These are phyloP conservation scores for Lichtheimia corymbifera DNA, from an alignment of 371 early-diverging fungal species.

Conservation along the genomic window DNA sequence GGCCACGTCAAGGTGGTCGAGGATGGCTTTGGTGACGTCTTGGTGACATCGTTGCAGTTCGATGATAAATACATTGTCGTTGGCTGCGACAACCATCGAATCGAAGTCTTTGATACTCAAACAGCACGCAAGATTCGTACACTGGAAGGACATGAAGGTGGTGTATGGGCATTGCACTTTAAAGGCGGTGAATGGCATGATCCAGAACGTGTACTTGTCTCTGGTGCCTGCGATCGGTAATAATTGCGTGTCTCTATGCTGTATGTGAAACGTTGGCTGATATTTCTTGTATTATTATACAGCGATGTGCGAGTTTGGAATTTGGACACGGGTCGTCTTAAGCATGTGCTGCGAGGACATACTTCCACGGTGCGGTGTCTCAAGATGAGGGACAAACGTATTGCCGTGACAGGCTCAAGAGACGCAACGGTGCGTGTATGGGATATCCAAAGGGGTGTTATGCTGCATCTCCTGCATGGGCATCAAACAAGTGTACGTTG, in stretches of 20 bases:
- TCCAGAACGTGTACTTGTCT: conserved; percentile 72
- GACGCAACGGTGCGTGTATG: conserved; percentile 87
- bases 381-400: conserved; percentile 65
- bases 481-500: conserved; percentile 83
- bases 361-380: conserved; percentile 90
- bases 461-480: conserved; percentile 66
- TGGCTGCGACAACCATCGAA: conserved; percentile 83
- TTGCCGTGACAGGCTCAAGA: conserved; percentile 87
- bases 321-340: conserved; percentile 70
- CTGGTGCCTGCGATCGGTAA: conserved; percentile 81
- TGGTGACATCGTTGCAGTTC: conserved; percentile 88
- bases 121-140: conserved; percentile 67
- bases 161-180: conserved; percentile 93
- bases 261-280: background rate
- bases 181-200: conserved; percentile 59
- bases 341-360: conserved; percentile 83
- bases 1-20: conserved; percentile 68
- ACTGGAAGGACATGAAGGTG: conserved; percentile 89
- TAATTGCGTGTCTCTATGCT: background rate
- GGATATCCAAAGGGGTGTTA: conserved; percentile 70
- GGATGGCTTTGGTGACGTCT: conserved; percentile 75
- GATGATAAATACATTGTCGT: conserved; percentile 84
- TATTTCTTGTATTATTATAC: background rate
- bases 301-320: conserved; percentile 89
- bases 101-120: conserved; percentile 80